These are phyloP conservation scores for Pestalotiopsis fici DNA, from an alignment of 2,329 filamentous ascomycete genomes.

Conservation along the genomic window DNA sequence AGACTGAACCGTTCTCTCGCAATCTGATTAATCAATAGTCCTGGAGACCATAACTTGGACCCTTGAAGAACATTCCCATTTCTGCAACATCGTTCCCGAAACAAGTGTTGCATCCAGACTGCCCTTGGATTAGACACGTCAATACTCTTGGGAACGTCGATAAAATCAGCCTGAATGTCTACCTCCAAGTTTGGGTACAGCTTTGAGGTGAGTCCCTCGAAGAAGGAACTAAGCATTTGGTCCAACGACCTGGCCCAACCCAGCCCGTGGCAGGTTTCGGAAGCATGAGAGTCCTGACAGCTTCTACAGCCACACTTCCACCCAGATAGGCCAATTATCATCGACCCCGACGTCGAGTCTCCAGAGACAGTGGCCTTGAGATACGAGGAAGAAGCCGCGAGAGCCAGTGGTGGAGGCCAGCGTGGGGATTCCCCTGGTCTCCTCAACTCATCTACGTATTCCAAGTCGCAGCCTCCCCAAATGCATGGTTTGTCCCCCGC, in stretches of 20 bases:
- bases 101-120: constrained; percentile 33
- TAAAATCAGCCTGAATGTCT: constrained; percentile 57
- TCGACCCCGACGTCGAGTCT: constrained; percentile 59
- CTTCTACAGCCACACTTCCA: constrained; percentile 50
- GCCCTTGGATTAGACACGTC: constrained; percentile 29
- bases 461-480: constrained; percentile 73
- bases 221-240: constrained; percentile 2
- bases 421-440: constrained; percentile 59
- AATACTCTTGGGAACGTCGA: background rate
- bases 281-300: constrained; percentile 8
- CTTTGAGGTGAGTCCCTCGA: constrained; percentile 56
- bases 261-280: background rate
- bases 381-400: constrained; percentile 57
- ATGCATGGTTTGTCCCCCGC: constrained; percentile 72
- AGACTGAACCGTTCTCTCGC: background rate
- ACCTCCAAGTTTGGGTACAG: constrained; percentile 56
- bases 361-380: constrained; percentile 57
- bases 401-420: constrained; percentile 54
- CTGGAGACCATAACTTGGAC: background rate
- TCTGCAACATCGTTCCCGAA: constrained; percentile 34
- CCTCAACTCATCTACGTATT: constrained; percentile 80
- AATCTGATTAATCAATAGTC: background rate
- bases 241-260: background rate
- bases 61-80: background rate
- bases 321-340: constrained; percentile 56